Evolutionary conservation across 177 flowering plant species (phyloP), one percentile per base, ranked within the genome.

Genomic region (Telopea speciosissima): DNA sequence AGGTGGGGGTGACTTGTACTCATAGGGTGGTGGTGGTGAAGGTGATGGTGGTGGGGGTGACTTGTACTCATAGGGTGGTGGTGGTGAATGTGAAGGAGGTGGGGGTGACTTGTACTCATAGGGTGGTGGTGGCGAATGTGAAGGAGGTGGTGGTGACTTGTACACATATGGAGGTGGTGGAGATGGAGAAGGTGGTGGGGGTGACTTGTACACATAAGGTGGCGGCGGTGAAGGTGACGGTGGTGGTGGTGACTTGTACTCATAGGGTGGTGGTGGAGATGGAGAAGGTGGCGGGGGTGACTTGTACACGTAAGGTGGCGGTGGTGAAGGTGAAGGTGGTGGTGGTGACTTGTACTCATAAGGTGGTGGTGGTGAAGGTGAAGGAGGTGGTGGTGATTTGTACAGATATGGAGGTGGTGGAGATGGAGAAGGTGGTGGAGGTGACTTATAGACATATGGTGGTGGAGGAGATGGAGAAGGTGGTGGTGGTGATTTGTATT

Each of bases 241-340:
- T 0, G 80, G 83, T 16, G 85, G 83, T 2, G 82, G 84, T 0
- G 78, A 74, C 26, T 80, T 76, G 69, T 83, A 83, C 31, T 73
- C 31, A n/a, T 80, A 80, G 0, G 83, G 83, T n/a, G 78, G 73
- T 11, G 79, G 79, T 1, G 69, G 70, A 0, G 72, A 63, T 0
- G 59, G 59, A 0, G n/a, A 54, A 54, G 59, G 59, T 54, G 59
- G 68, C n/a, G 81, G 79, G 0, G 78, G 80, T 0, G 80, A 77
- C 26, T 77, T 79, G 52, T 81, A 81, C 12, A 66, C 31, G 2
- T 73, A 68, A 0, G 67, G 63, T 2, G 81, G 81, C 0, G 81
- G 68, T 16, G 81, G 79, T 0, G 75, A 71, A 0, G 64, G 77
- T 0, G 68, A 67, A 0, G 80, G 80, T 6, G 82, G 68, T n/a